Evolutionary conservation across 2,329 filamentous ascomycete genomes (phyloP), one percentile per base, ranked within the genome.

Genomic region (Fusarium sp.): DNA sequence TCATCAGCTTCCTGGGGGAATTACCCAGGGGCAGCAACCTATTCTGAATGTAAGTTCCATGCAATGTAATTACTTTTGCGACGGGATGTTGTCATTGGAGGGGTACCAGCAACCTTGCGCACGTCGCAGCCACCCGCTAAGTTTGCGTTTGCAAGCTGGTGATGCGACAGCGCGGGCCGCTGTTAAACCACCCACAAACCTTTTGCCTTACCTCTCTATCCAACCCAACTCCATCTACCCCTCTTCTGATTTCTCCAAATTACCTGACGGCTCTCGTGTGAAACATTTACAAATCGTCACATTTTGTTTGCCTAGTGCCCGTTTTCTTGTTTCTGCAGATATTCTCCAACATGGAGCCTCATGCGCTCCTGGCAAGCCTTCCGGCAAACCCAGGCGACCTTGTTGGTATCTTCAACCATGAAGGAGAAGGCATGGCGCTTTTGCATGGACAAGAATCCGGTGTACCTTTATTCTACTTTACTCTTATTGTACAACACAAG

Each of bases 41-140:
- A 84, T 84, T 70, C 65, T 84, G 41, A 90, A 90, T 80, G 87
- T 88, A 76, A 85, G 86, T 85, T 35, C 17, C 58, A 60, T 54
- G 41, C 59, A 49, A 52, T 53, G 58, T 60, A 33, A 65, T 65
- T 46, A 38, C 41, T 65, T 61, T 38, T 53, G 44, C 33, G 60
- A 27, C 22, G 39, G 52, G 36, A 33, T 61, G 45, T 29, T 50
- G 53, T 63, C 31, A 47, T 55, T 44, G 39, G 47, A 67, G 62
- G 67, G 47, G 47, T 20, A 50, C 33, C 27, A 15, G 31, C 18
- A 61, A 44, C 36, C 62, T 70, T 67, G 68, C 59, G 59, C 62
- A 58, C 62, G 25, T 44, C 53, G 52, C 59, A 69, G 69, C 59
- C 59, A 68, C 49, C 52, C 50, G 65, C 54, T 44, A 61, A 45